These are phyloP conservation scores for Actinomucor elegans DNA, from an alignment of 371 early-diverging fungal species.

Conservation along the genomic window DNA sequence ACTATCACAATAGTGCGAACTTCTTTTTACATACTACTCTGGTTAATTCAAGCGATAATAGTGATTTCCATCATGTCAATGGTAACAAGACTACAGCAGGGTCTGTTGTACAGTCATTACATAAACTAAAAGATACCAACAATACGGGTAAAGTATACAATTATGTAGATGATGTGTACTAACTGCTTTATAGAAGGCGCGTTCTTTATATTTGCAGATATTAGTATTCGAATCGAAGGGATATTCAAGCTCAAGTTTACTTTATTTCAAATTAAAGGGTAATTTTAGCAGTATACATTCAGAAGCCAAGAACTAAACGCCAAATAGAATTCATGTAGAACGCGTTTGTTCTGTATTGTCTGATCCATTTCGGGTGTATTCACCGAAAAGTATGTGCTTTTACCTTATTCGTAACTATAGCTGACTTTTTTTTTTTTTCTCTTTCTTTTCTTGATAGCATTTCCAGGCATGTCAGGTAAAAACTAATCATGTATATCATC, in stretches of 20 bases:
- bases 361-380: conserved; percentile 74
- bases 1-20: conserved; percentile 34
- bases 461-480: conserved; percentile 84
- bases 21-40: conserved; percentile 46
- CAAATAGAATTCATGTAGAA: conserved; percentile 27
- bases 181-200: conserved; percentile 84
- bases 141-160: conserved; percentile 38
- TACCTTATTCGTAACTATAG: too few species aligned
- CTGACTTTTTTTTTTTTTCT: too few species aligned
- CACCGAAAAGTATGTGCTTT: conserved; percentile 66
- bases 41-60: conserved; percentile 18
- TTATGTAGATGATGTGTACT: too few species aligned
- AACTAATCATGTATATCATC: background rate
- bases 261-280: conserved; percentile 83
- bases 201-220: conserved; percentile 94
- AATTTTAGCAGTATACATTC: conserved; percentile 7
- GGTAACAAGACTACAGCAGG: conserved; percentile 45
- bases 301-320: background rate
- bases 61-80: conserved; percentile 31
- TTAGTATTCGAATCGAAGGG: conserved; percentile 91
- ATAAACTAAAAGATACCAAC: conserved; percentile 46
- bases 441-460: conserved; percentile 77
- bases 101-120: conserved; percentile 45
- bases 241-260: conserved; percentile 85
- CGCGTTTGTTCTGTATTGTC: conserved; percentile 40